Conservation (phyloP, 768 basidiomycete species). For the Amanita pallidorosea region DNA sequence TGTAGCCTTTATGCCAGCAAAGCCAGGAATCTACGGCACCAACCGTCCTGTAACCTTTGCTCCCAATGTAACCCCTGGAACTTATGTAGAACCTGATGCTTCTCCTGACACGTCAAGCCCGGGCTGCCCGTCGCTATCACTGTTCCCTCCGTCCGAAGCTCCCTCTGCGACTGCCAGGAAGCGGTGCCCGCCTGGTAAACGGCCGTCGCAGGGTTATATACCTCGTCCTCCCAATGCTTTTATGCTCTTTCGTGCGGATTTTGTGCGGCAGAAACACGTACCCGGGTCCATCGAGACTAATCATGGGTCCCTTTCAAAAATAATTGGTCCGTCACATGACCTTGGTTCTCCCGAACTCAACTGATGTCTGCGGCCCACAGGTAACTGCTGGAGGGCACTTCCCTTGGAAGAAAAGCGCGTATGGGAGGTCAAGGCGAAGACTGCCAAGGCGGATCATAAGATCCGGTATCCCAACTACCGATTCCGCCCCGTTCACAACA, state of each 20-base stretch:
- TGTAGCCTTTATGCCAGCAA: slow-evolving; percentile 27
- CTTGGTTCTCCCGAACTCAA: slow-evolving; percentile 9
- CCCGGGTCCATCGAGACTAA: slow-evolving; percentile 71
- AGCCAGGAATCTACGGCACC: slow-evolving; percentile 44
- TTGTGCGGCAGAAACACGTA: slow-evolving; percentile 72
- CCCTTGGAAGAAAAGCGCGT: slow-evolving; percentile 59
- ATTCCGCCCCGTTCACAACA: slow-evolving; percentile 45
- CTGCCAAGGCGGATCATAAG: slow-evolving; percentile 66
- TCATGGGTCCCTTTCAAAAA: slow-evolving; percentile 64
- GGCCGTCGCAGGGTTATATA: slow-evolving; percentile 52
- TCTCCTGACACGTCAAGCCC: slow-evolving; percentile 15
- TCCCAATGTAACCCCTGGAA: slow-evolving; percentile 48
- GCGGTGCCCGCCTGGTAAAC: slow-evolving; percentile 50
- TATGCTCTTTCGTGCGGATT: slow-evolving; percentile 78
- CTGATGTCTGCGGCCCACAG: slow-evolving; percentile 18
- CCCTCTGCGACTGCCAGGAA: slow-evolving; percentile 28
- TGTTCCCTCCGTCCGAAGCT: slow-evolving; percentile 44
- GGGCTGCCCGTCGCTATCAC: slow-evolving; percentile 20
- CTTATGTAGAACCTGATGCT: slow-evolving; percentile 27
- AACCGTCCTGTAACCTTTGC: slow-evolving; percentile 49
- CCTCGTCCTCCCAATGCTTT: slow-evolving; percentile 80
- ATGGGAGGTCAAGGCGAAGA: slow-evolving; percentile 67
- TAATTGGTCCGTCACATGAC: slow-evolving; percentile 39
- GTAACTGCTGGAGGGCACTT: slow-evolving; percentile 66
- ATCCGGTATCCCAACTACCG: slow-evolving; percentile 57